Evolutionary conservation across 164 flowering plant species (phyloP).

Genomic region (Malania oleifera): DNA sequence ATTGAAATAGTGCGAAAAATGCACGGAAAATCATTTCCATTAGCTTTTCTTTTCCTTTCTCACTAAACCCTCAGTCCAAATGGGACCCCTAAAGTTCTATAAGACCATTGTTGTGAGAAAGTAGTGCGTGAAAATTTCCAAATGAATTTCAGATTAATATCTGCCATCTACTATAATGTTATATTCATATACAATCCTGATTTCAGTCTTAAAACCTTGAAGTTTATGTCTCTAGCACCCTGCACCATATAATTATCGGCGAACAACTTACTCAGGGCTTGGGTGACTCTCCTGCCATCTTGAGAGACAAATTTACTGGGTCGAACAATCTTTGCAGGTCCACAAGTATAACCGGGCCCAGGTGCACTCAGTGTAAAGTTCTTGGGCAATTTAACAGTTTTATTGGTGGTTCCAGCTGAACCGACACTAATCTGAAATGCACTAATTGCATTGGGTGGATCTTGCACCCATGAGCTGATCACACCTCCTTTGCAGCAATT

Average conservation of each 20-base stretch:
- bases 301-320: constrained; percentile 35
- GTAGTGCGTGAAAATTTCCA: too few species aligned
- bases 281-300: constrained; percentile 59
- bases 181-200: neutral
- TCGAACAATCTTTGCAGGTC: constrained; percentile 41
- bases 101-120: too few species aligned
- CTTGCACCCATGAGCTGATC: constrained; percentile 58
- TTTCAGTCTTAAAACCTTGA: neutral
- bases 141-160: neutral
- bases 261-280: constrained; percentile 63
- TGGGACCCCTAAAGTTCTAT: too few species aligned
- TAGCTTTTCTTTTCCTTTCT: too few species aligned
- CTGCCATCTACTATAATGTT: neutral
- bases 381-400: constrained; percentile 52
- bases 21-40: too few species aligned
- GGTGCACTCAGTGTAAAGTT: constrained; percentile 65
- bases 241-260: neutral
- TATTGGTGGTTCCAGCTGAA: constrained; percentile 56
- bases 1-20: too few species aligned
- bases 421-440: constrained; percentile 77
- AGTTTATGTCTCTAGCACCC: neutral
- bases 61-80: too few species aligned
- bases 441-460: constrained; percentile 48
- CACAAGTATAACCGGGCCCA: constrained; percentile 73
- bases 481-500: constrained; percentile 82